Conservation (phyloP, 192 early-diverging fungal species). For the Nowakowskiella sp. region DNA sequence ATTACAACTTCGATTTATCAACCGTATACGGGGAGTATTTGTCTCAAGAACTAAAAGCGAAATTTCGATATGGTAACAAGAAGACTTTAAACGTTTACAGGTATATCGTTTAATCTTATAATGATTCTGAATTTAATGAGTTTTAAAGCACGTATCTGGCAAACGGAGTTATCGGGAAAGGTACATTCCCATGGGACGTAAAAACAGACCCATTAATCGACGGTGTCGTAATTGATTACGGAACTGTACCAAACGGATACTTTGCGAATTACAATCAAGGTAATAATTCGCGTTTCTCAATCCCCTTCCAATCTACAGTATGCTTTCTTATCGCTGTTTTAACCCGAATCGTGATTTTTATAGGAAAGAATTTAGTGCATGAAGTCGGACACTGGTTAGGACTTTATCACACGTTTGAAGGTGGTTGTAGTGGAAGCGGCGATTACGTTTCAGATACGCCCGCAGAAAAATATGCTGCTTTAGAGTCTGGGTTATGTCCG, state of each 20-base stretch:
- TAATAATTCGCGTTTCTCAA: too few relatives aligned
- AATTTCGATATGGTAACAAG: too few relatives aligned
- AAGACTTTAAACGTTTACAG: too few relatives aligned
- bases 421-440: constrained; percentile 9
- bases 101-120: too few relatives aligned
- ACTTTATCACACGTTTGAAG: constrained; percentile 20
- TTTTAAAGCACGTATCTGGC: too few relatives aligned
- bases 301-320: too few relatives aligned
- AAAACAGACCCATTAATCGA: neutral
- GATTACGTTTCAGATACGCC: constrained; percentile 12
- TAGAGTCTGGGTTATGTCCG: neutral
- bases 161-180: constrained; percentile 13
- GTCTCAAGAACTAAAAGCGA: too few relatives aligned
- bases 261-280: constrained; percentile 16
- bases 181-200: constrained; percentile 17
- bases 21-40: too few relatives aligned
- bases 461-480: constrained; percentile 6
- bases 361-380: constrained; percentile 8
- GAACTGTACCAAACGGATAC: constrained; percentile 11
- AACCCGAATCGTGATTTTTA: too few relatives aligned
- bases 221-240: constrained; percentile 19
- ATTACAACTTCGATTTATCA: too few relatives aligned
- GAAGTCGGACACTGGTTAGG: constrained; percentile 21
- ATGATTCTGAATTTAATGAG: too few relatives aligned
- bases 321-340: too few relatives aligned